Evolutionary conservation across 495 filamentous ascomycete species (phyloP), one percentile per base, ranked within the genome.

Genomic region (Talaromyces nanjingensis): DNA sequence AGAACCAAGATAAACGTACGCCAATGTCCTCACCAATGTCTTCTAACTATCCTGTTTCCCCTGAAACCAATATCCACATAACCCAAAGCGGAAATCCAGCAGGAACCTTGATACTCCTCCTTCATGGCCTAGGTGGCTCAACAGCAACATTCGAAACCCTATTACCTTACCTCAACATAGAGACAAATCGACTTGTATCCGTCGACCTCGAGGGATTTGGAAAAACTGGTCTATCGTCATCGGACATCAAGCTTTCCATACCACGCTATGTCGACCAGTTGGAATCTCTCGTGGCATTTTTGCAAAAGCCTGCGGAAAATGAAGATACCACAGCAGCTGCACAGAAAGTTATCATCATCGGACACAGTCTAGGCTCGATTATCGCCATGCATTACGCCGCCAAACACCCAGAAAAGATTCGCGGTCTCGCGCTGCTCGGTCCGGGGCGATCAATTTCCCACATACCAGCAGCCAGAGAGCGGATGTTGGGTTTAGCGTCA

Each of bases 261-360:
- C 29, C 59, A 5, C 63, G 61, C 0, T 69, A 70, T 63, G 70
- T 71, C 55, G 34, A 67, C 20, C 66, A 71, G 58, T 33, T 71
- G 49, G 63, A 65, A 63, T 60, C 61, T 62, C 62, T 71, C 61
- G 25, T 71, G 39, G 55, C 57, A 62, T 24, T 20, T 56, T 20
- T 66, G 31, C 62, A 64, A 59, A 27, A 49, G 34, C 29, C 39
- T 64, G 7, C 4, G 34, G 16, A 18, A 34, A 7, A 14, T 31
- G 34, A 60, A 14, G 16, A 39, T 8, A 37, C n/a, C 6, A 37
- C n/a, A 31, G 29, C 57, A 37, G 27, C 54, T 9, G n/a, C 29
- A 5, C 4, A 6, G 11, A 57, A 29, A 42, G 20, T 60, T 24
- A 29, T 60, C 57, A 22, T 60, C 34, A 60, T 60, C 34, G 57